Conservation (phyloP, 2,329 filamentous ascomycete genomes). For the Neobulgaria alba region DNA sequence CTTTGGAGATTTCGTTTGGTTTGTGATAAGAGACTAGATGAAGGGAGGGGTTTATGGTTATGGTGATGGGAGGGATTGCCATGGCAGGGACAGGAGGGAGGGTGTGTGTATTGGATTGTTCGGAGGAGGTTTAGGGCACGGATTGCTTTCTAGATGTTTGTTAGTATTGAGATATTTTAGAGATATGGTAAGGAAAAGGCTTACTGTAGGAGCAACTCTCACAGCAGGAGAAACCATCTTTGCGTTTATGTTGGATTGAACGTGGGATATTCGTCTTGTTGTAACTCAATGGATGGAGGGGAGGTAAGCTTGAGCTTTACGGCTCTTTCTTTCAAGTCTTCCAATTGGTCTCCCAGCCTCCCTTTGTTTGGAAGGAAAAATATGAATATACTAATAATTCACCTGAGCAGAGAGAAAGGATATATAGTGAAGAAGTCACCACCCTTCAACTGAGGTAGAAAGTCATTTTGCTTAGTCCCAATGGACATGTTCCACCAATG, state of each 20-base stretch:
- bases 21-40: slow-evolving; percentile 32
- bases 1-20: slow-evolving; percentile 39
- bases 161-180: slow-evolving; percentile 7
- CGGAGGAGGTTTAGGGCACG: slow-evolving; percentile 67
- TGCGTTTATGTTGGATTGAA: slow-evolving; percentile 2
- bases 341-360: no score
- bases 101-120: slow-evolving; percentile 86
- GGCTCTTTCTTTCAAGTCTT: no score
- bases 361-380: no score
- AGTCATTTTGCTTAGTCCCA: no score
- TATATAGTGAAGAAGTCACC: no score
- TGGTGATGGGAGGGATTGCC: slow-evolving; percentile 72
- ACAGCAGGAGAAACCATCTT: slow-evolving; percentile 22
- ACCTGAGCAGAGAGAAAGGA: no score
- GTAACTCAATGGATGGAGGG: no score
- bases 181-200: slow-evolving; percentile 1
- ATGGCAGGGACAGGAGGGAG: slow-evolving; percentile 85
- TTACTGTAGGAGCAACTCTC: slow-evolving; percentile 25
- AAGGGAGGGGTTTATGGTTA: slow-evolving; percentile 33
- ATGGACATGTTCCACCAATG: no score
- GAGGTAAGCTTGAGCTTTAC: no score
- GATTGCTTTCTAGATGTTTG: slow-evolving; percentile 39
- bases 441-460: no score
- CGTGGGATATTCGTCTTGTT: no score
- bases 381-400: no score